Evolutionary conservation across 768 basidiomycete species (phyloP).

Genomic region (Termitomyces sp.): DNA sequence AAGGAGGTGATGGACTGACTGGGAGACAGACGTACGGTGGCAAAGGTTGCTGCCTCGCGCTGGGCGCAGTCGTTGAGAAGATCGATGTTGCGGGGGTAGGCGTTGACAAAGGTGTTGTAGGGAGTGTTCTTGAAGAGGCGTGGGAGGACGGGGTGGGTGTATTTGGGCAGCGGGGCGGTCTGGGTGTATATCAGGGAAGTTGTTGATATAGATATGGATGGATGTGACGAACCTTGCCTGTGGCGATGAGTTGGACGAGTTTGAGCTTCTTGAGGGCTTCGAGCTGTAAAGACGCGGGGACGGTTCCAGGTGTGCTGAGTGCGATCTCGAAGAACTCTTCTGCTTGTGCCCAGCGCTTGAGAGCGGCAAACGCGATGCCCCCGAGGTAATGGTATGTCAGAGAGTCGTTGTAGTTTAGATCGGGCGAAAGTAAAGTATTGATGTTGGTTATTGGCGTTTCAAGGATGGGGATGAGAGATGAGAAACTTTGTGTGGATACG

Average conservation of each 20-base stretch:
- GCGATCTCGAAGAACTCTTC: slow-evolving; percentile 81
- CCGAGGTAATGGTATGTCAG: slow-evolving; percentile 84
- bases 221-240: slow-evolving; percentile 61
- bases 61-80: slow-evolving; percentile 43
- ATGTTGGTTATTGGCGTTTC: slow-evolving; percentile 61
- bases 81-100: slow-evolving; percentile 57
- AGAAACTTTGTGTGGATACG: slow-evolving; percentile 48
- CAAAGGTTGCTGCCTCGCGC: slow-evolving; percentile 54
- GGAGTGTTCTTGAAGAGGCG: slow-evolving; percentile 66
- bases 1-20: neutral
- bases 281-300: slow-evolving; percentile 68
- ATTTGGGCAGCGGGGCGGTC: slow-evolving; percentile 64
- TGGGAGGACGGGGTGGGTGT: slow-evolving; percentile 54
- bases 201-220: neutral
- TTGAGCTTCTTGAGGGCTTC: slow-evolving; percentile 85
- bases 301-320: slow-evolving; percentile 55
- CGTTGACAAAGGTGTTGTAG: slow-evolving; percentile 59
- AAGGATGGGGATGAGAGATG: slow-evolving; percentile 59
- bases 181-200: slow-evolving; percentile 12
- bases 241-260: slow-evolving; percentile 73
- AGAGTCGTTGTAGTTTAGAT: slow-evolving; percentile 75
- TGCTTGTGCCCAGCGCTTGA: slow-evolving; percentile 66
- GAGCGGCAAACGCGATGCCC: slow-evolving; percentile 62
- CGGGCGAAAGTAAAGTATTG: slow-evolving; percentile 48
- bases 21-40: slow-evolving; percentile 36